Evolutionary conservation across 257 asterid species (phyloP), one percentile per base, ranked within the genome.

Genomic region (Solanum appendiculatum): DNA sequence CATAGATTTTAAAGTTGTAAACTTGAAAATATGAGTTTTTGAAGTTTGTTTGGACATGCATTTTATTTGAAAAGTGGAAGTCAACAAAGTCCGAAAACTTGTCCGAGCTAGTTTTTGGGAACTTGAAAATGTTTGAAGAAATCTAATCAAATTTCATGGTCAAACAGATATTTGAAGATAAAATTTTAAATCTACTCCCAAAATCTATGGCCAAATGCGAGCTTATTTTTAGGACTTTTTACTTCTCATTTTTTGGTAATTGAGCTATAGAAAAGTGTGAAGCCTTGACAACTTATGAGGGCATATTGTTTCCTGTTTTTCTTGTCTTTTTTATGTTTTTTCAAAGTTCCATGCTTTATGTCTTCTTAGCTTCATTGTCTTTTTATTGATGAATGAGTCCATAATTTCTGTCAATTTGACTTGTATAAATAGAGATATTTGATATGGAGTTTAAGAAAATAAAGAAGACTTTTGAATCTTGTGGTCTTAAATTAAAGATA

Each of bases 401-500:
- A 93, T 93, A 91, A 92, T 90, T 90, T 85, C 89, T 86, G 63
- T 90, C 84, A 84, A 88, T 89, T 70, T 83, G 68, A 86, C 90
- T 94, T 84, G 88, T 91, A 85, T 86, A 90, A 86, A 88, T 91
- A 25, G 89, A 92, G 94, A 92, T 1, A 51, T 0, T 54, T 2
- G 11, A 20, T 20, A 2, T 0, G 0, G 4, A 54, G 5, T 54
- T 54, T 54, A 54, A 54, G 11, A 54, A 54, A 54, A 0, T 54
- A 13, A 3, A 9, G 1, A 44, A 44, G 51, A 44, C 4, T 44
- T 0, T 12, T 12, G 6, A 44, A 20, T 20, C 5, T 54, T 51
- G 23, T 16, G 0, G 58, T 51, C 58, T 51, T 16, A 48, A 51
- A 51, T 51, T 0, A 48, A 51, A 51, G 21, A 16, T 1, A 48